Conservation (phyloP, 176 grass and related monocot genomes). For the Oryza brachyantha region DNA sequence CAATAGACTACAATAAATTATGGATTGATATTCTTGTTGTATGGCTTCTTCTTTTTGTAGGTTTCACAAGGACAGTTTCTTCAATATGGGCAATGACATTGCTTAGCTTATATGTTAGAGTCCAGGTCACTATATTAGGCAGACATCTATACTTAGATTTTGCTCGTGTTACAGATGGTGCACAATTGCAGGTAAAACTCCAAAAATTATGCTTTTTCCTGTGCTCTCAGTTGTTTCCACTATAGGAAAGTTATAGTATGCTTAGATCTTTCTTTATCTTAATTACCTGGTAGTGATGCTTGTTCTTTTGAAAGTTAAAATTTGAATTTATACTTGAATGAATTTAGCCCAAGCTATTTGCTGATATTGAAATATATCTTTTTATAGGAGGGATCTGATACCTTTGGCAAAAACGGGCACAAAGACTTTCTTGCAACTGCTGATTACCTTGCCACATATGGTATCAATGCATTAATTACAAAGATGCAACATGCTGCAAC, state of each 20-base stretch:
- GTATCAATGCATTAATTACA: constrained; percentile 61
- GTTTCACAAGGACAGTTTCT: constrained; percentile 81
- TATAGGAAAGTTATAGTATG: background rate
- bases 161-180: constrained; percentile 56
- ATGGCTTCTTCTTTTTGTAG: constrained; percentile 28
- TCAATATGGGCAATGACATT: constrained; percentile 86
- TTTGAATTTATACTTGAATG: background rate
- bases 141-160: constrained; percentile 94
- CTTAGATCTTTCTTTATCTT: background rate
- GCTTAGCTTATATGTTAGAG: constrained; percentile 92
- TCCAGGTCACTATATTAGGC: constrained; percentile 96
- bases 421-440: constrained; percentile 82
- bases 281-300: background rate
- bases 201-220: too few relatives aligned
- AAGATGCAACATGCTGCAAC: constrained; percentile 65
- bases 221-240: background rate
- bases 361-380: constrained; percentile 26
- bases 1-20: constrained; percentile 1
- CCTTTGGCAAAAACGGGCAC: constrained; percentile 52
- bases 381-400: constrained; percentile 64
- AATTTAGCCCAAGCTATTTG: background rate
- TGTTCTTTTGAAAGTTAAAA: background rate
- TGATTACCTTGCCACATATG: constrained; percentile 79
- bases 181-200: constrained; percentile 40
- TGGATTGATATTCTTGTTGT: background rate